Evolutionary conservation across 208 protist genomes (phyloP), one percentile per base, ranked within the genome.

Genomic region (Leishmania turanica): DNA sequence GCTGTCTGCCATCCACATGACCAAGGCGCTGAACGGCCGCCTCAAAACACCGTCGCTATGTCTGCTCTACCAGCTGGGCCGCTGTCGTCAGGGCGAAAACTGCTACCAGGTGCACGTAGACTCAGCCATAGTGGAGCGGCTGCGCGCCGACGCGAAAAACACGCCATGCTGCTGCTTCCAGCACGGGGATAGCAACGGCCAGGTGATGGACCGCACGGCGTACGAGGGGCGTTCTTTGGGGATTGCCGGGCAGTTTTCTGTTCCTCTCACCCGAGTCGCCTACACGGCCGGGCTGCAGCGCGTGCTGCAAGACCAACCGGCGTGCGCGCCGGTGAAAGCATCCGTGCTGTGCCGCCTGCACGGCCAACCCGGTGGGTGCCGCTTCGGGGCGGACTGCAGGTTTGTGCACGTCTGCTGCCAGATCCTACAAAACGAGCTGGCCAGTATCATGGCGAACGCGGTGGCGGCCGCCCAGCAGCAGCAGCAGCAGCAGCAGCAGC

Each of bases 101-200:
- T 96, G 93, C 77, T 93, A 94, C 81, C 93, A 96, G 80, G 89
- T 96, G 42, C 93, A 96, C 75, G 85, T 90, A 6, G 85, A 92
- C 75, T 83, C 81, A 21, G 79, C 84, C 49, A 80, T 89, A 54
- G 89, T 96, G 47, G 73, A 88, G 73, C 81, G 72, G 21, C 85
- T 96, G 69, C 93, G 93, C 37, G 73, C 60, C n/a, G 74, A 91
- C 54, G 83, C 88, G 40, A 87, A 90, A 49, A 87, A 60, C 37
- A 84, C 91, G 80, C 93, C 91, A 31, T 93, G 85, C 75, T 96
- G 93, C 84, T 96, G 93, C 71, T 78, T 89, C 17, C 77, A 84
- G 56, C 93, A 96, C 82, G 93, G 93, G 9, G 93, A 96, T 78
- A 84, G 87, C 45, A 79, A 89, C 71, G 76, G 85, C 40, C 72